Evolutionary conservation across 805 yeast species (phyloP).

Genomic region (Myxozyma mucilagina): DNA sequence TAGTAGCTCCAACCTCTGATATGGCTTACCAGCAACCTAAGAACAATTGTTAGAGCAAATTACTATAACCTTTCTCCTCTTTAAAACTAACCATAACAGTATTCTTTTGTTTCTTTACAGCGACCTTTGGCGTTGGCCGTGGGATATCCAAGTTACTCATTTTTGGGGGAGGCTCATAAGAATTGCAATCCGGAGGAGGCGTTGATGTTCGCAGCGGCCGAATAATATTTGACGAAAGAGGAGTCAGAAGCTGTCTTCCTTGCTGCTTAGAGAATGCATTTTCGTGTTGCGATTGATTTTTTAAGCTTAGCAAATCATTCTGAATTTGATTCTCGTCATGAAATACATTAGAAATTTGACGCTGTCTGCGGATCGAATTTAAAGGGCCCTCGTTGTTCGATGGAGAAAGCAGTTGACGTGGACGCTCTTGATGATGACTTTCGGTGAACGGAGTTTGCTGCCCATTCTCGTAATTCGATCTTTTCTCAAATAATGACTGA

Average conservation of each 20-base stretch:
- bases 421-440: neutral
- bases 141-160: constrained; percentile 31
- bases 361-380: constrained; percentile 3
- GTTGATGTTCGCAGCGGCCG: constrained; percentile 28
- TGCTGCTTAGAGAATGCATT: constrained; percentile 4
- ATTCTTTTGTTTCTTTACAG: constrained; percentile 33
- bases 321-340: constrained; percentile 19
- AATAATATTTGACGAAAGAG: constrained; percentile 30
- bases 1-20: constrained; percentile 71
- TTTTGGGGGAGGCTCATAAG: constrained; percentile 30
- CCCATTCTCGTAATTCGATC: neutral
- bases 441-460: neutral
- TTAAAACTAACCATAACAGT: constrained; percentile 48
- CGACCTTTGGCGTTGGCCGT: constrained; percentile 19
- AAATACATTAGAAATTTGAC: neutral
- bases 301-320: neutral
- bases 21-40: constrained; percentile 48
- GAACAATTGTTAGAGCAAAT: neutral
- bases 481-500: neutral
- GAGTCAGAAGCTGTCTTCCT: constrained; percentile 29
- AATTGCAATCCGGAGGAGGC: constrained; percentile 23
- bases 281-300: neutral
- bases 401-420: neutral
- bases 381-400: neutral
- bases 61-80: neutral